Conservation (phyloP, 2,329 filamentous ascomycete genomes). For the Fusarium paranaense region DNA sequence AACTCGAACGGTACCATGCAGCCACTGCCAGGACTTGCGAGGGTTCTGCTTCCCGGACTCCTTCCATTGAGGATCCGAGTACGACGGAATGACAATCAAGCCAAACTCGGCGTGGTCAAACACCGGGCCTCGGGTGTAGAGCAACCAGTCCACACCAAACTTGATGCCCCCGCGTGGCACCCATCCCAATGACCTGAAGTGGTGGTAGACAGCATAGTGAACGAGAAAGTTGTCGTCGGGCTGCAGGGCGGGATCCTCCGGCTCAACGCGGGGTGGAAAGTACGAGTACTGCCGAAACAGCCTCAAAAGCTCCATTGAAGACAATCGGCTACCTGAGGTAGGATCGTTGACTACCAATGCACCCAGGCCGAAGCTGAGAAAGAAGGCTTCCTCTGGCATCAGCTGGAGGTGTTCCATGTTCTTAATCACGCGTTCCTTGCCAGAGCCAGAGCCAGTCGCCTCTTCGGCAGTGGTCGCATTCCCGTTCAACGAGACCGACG, state of each 20-base stretch:
- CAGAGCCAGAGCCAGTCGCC: not conserved
- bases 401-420: constrained; percentile 90
- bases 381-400: constrained; percentile 91
- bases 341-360: constrained; percentile 72
- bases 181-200: constrained; percentile 96
- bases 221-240: constrained; percentile 88
- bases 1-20: constrained; percentile 91
- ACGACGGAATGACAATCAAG: constrained; percentile 85
- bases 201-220: constrained; percentile 91
- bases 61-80: constrained; percentile 80
- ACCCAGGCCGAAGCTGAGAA: constrained; percentile 84
- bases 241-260: constrained; percentile 58
- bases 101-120: constrained; percentile 97
- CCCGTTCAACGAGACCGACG: constrained; percentile 11
- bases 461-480: not conserved
- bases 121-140: constrained; percentile 92
- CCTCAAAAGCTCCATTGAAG: constrained; percentile 68
- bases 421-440: constrained; percentile 43
- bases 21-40: constrained; percentile 77
- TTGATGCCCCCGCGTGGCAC: constrained; percentile 93
- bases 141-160: constrained; percentile 93
- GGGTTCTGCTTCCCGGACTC: constrained; percentile 62
- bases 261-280: constrained; percentile 67
- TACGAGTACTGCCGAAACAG: constrained; percentile 78
- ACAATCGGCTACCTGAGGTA: constrained; percentile 57